A percentile compares a stretch with the other conserved stretches of the same genome.
Conservation (phyloP, 2,329 filamentous ascomycete species). For the Plectosphaerella plurivora region DNA sequence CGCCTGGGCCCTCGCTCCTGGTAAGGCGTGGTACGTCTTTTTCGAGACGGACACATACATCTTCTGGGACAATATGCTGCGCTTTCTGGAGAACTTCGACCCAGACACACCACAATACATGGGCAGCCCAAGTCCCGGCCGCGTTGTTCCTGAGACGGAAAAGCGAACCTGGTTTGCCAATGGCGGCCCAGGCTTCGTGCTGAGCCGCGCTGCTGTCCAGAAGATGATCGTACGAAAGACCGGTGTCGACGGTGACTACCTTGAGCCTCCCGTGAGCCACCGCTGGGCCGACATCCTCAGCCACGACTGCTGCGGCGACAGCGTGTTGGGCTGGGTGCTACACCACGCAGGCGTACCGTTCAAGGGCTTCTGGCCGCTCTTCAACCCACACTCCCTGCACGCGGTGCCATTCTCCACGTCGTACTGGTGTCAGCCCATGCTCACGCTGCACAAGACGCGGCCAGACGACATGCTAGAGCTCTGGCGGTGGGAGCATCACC, state of each 20-base stretch:
- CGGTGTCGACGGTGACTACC: slow-evolving; percentile 27
- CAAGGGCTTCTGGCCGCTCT: slow-evolving; percentile 44
- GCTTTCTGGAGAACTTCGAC: slow-evolving; percentile 43
- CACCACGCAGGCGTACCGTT: slow-evolving; percentile 37
- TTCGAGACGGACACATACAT: slow-evolving; percentile 51
- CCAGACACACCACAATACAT: slow-evolving; percentile 39
- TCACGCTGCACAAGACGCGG: slow-evolving; percentile 43
- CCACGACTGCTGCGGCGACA: slow-evolving; percentile 49
- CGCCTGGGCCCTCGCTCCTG: slow-evolving; percentile 39
- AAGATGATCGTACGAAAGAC: slow-evolving; percentile 27
- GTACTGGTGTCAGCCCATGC: slow-evolving; percentile 47
- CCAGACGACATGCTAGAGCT: slow-evolving; percentile 42
- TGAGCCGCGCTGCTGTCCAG: slow-evolving; percentile 39
- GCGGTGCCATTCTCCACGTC: slow-evolving; percentile 38
- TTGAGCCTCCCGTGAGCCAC: slow-evolving; percentile 30
- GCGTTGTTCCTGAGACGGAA: slow-evolving; percentile 20
- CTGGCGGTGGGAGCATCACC: slow-evolving; percentile 38
- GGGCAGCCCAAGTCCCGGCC: slow-evolving; percentile 41
- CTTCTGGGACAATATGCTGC: slow-evolving; percentile 36
- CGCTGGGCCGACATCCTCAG: slow-evolving; percentile 35
- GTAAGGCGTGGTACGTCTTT: slow-evolving; percentile 52
- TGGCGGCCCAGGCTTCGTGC: slow-evolving; percentile 41
- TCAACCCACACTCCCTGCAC: slow-evolving; percentile 45
- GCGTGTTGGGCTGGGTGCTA: slow-evolving; percentile 42
- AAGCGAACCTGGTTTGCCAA: slow-evolving; percentile 41